Base-by-base conservation (phyloP, 108 stramenopile genomes). In the Nitzschia sp. region DNA sequence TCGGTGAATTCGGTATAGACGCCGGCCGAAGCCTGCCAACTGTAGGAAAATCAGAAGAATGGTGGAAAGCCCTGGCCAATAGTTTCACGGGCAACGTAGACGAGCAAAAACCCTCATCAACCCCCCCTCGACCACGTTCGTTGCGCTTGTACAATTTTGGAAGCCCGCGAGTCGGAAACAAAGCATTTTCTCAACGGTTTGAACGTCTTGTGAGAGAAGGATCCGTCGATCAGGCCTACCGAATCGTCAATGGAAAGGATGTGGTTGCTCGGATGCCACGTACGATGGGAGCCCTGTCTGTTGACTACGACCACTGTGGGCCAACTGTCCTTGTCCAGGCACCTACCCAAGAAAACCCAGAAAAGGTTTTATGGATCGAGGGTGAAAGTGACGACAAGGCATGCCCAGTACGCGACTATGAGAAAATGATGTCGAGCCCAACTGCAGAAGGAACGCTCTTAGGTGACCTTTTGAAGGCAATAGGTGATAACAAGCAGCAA, bases 281-380 rank as follows among this genome's bases (percentile, higher is more conserved):
- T 1, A 89, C 90, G 3, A 68, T 88, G 33, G 84, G 85, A 48
- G 85, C 80, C 1, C 56, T 91, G 1, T 75, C 73, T 30, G 78
- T 94, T 41, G 83, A 85, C 0, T 94, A 94, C 60, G 90, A 94
- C 53, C 93, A 94, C 63, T 88, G 86, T 44, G 93, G 90, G 0
- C 59, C 75, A 0, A 94, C 93, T 2, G 90, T 85, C 3, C 48
- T 94, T 28, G 77, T 94, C 35, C 79, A 76, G 38, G 46, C 73
- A 23, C 70, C 72, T 11, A 29, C 29, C 4, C 46, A 59, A 19
- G 29, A 56, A 58, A 38, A 60, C 31, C 45, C 19, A 45, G 70
- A 55, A 27, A 63, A 63, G 13, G 30, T 76, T 28, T 31, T 89
- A 1, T 91, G 93, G 90, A 72, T 90, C 26, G 88, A 90, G 65